Evolutionary conservation across 352 stramenopile species (phyloP).

Genomic region (Phytophthora pistaciae): DNA sequence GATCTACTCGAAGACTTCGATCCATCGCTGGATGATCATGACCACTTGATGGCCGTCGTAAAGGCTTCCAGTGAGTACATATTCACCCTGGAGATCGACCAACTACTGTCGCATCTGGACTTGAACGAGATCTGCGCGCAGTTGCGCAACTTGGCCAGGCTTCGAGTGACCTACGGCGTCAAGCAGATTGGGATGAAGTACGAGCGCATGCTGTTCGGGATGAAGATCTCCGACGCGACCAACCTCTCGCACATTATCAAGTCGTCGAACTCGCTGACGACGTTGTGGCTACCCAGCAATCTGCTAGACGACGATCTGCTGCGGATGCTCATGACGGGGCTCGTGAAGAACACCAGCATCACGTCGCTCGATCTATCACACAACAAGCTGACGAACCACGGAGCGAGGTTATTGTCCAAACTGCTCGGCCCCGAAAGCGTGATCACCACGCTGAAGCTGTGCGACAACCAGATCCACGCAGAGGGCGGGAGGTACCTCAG

Average conservation of each 20-base stretch:
- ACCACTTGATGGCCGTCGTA: slow-evolving; percentile 76
- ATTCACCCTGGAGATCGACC: slow-evolving; percentile 90
- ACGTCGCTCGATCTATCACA: slow-evolving; percentile 95
- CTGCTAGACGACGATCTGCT: slow-evolving; percentile 94
- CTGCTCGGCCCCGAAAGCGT: slow-evolving; percentile 91
- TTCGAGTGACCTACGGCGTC: slow-evolving; percentile 89
- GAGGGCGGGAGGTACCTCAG: slow-evolving; percentile 93
- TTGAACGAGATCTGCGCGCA: slow-evolving; percentile 86
- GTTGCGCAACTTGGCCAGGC: slow-evolving; percentile 90
- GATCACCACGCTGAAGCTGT: slow-evolving; percentile 90
- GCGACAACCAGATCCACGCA: slow-evolving; percentile 95
- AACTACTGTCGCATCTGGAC: slow-evolving; percentile 92
- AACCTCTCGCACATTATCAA: slow-evolving; percentile 92
- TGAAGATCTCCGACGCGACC: slow-evolving; percentile 95
- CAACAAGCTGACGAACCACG: slow-evolving; percentile 96
- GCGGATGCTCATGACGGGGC: slow-evolving; percentile 94
- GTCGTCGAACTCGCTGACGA: slow-evolving; percentile 86
- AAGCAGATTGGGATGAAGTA: slow-evolving; percentile 96
- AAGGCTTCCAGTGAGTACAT: slow-evolving; percentile 88
- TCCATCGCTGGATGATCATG: slow-evolving; percentile 48
- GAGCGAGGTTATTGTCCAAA: slow-evolving; percentile 90
- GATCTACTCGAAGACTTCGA: slow-evolving; percentile 87
- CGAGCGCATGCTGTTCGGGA: slow-evolving; percentile 94
- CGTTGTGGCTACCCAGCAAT: slow-evolving; percentile 90
- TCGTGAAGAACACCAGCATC: slow-evolving; percentile 94